phyloP scores from a whole-genome alignment of 768 basidiomycete genomes.

The Podaxis sp. region DNA sequence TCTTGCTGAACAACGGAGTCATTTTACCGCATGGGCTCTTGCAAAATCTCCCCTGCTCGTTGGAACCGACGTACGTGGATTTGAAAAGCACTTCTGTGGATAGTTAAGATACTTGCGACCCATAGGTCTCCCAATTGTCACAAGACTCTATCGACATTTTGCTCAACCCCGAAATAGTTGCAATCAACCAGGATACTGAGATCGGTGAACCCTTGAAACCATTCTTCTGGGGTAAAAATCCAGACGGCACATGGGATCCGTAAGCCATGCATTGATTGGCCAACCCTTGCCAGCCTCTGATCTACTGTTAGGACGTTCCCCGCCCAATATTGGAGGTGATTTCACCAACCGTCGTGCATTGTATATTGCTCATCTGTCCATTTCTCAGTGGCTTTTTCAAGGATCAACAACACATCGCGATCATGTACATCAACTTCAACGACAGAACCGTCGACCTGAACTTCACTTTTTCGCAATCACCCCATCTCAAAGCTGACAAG shows the following conservation, averaged over 20 bases:
- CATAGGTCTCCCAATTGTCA: constrained; percentile 23
- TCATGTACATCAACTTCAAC: constrained; percentile 32
- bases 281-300: constrained; percentile 31
- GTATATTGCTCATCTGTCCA: not conserved
- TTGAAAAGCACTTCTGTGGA: not conserved
- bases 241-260: constrained; percentile 32
- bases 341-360: not conserved
- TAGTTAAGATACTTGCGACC: not conserved
- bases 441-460: constrained; percentile 28
- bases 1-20: constrained; percentile 49
- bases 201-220: constrained; percentile 50
- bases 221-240: constrained; percentile 60
- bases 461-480: constrained; percentile 29
- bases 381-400: constrained; percentile 22
- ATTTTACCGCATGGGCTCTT: constrained; percentile 59
- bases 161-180: constrained; percentile 51
- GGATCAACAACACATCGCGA: constrained; percentile 27
- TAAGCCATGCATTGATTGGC: constrained; percentile 16
- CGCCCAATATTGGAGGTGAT: constrained; percentile 54
- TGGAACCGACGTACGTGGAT: constrained; percentile 41
- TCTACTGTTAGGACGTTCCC: constrained; percentile 43
- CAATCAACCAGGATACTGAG: constrained; percentile 54
- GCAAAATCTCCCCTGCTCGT: constrained; percentile 54
- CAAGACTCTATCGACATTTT: constrained; percentile 43
- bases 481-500: constrained; percentile 26